Evolutionary conservation across 352 stramenopile species (phyloP).

Genomic region (Lagenidium giganteum): DNA sequence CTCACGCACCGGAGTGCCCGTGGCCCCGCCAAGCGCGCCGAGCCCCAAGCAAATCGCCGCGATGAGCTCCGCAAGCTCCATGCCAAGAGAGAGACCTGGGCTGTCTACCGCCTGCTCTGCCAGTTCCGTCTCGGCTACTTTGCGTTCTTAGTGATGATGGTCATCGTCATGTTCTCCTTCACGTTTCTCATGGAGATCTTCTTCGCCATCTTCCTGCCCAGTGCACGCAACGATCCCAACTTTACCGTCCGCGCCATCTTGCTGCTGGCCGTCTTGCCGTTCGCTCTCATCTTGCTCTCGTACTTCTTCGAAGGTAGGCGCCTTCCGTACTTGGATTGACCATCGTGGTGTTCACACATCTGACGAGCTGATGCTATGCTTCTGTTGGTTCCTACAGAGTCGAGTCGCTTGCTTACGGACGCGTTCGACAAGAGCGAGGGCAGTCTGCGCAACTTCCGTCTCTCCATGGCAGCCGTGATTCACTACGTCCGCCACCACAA

Average conservation of each 20-base stretch:
- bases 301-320: conserved; percentile 87
- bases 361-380: too few species aligned
- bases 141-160: conserved; percentile 85
- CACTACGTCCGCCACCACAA: conserved; percentile 76
- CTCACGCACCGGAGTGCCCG: too few species aligned
- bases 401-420: conserved; percentile 74
- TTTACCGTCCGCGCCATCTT: conserved; percentile 71
- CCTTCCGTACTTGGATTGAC: too few species aligned
- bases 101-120: conserved; percentile 70
- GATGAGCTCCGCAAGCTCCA: conserved; percentile 72
- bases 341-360: too few species aligned
- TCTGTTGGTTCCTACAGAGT: too few species aligned
- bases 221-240: conserved; percentile 57
- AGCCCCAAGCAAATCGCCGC: conserved; percentile 43
- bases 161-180: conserved; percentile 89
- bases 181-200: conserved; percentile 88
- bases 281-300: conserved; percentile 76
- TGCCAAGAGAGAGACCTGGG: conserved; percentile 53
- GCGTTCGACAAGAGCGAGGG: conserved; percentile 84
- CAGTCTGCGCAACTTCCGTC: conserved; percentile 76
- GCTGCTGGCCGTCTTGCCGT: conserved; percentile 61
- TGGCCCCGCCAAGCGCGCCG: too few species aligned
- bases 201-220: conserved; percentile 86
- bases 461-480: conserved; percentile 78
- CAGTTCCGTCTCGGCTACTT: conserved; percentile 87